These are phyloP conservation scores for Pseudogymnoascus sp. DNA, from an alignment of 2,329 filamentous ascomycete genomes.

Conservation along the genomic window DNA sequence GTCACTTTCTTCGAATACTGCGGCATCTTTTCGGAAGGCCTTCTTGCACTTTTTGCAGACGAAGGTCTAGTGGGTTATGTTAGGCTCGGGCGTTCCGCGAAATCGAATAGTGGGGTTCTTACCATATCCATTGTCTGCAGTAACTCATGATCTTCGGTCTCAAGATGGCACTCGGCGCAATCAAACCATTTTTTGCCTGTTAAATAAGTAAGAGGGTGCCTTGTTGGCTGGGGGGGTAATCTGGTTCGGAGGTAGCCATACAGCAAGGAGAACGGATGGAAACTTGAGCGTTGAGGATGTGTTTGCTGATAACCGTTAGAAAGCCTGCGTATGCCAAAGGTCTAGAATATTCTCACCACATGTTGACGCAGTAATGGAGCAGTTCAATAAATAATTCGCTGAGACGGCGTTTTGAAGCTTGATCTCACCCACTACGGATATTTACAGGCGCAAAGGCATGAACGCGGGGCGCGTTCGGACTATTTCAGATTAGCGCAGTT, in stretches of 20 bases:
- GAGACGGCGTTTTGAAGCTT: background rate
- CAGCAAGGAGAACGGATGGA: conserved; percentile 93
- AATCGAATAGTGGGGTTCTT: conserved; percentile 13
- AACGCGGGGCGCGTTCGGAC: conserved; percentile 5
- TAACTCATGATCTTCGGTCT: conserved; percentile 70
- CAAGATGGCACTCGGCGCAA: conserved; percentile 87
- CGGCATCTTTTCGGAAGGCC: conserved; percentile 88
- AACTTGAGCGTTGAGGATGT: conserved; percentile 96
- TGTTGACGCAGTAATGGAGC: background rate
- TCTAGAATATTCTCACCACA: conserved; percentile 7
- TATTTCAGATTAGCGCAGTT: background rate
- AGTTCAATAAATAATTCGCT: background rate
- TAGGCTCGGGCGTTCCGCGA: conserved; percentile 9
- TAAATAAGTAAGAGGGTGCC: background rate
- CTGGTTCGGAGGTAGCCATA: conserved; percentile 37
- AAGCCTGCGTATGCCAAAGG: background rate
- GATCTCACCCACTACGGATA: conserved; percentile 5
- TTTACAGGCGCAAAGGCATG: background rate
- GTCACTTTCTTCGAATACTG: conserved; percentile 91
- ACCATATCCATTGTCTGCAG: conserved; percentile 76
- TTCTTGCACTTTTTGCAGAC: conserved; percentile 99
- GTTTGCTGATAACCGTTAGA: conserved; percentile 58
- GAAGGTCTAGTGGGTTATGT: conserved; percentile 47
- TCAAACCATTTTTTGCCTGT: conserved; percentile 96
- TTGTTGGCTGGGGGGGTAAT: background rate